Base-by-base conservation (phyloP, 352 stramenopile genomes). In the Phytophthora podocarpi region DNA sequence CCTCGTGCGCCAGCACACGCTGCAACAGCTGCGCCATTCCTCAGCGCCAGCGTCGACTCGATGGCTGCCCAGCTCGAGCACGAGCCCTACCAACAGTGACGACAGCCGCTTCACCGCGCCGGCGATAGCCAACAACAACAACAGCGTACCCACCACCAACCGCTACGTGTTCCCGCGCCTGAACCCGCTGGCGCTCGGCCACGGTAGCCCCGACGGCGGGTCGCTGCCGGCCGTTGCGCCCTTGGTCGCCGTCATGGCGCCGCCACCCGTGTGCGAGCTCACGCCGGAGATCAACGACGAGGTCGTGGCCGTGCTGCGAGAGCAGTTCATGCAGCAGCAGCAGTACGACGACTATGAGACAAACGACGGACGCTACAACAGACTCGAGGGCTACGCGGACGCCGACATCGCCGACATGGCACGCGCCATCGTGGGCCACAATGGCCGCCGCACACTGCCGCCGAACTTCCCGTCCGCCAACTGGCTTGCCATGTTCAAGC, bases 401-500 rank as follows among this genome's bases (percentile, higher is more conserved):
- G 63, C 37, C 31, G 78, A 91, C 63, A 83, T 91, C 40, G 69
- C 67, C 18, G 78, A 83, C 52, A 78, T 88, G n/a, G 77, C 82
- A 43, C 82, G 82, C n/a, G 60, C 73, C 23, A 73, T 91, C 50
- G 75, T 74, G 9, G 66, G 76, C 23, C 67, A 72, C 23, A 76
- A 77, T 34, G 74, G 71, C 9, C 69, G 67, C 9, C 68, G 74
- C 11, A 30, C 62, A 6, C 71, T 91, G 12, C 73, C 79, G 4
- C 11, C 61, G 3, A 67, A 75, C 36, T 89, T 91, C 27, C 77
- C 82, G 5, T 66, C 66, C 6, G 58, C 55, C 3, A 42, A 59
- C 15, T 91, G 82, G 82, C 76, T 91, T 40, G 24, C 66, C 35
- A 59, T 59, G 36, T 89, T 89, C 45, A 87, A 87, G 58, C 70